Conservation (phyloP, 2,329 filamentous ascomycete genomes). For the Pseudogymnoascus sp. region DNA sequence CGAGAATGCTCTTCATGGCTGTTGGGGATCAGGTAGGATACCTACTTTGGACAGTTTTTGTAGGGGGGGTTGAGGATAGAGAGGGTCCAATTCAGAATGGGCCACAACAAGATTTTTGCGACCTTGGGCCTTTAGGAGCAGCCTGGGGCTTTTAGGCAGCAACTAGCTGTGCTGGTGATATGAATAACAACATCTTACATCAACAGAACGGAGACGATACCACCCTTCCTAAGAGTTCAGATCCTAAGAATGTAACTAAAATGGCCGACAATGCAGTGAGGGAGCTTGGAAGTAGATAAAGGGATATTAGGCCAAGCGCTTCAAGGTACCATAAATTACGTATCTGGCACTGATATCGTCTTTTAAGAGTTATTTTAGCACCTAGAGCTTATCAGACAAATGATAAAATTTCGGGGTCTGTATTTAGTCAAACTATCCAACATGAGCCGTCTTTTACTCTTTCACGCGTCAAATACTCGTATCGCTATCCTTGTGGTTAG, state of each 20-base stretch:
- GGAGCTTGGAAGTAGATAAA: too few species aligned
- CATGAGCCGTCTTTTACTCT: background rate
- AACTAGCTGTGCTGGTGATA: too few species aligned
- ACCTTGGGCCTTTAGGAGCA: background rate
- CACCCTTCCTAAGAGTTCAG: too few species aligned
- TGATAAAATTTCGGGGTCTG: background rate
- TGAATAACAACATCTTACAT: too few species aligned
- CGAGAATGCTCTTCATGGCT: slow-evolving; percentile 25
- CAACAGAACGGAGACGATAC: too few species aligned
- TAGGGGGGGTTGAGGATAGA: background rate
- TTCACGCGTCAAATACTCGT: background rate
- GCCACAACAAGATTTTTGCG: background rate
- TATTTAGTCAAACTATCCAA: background rate
- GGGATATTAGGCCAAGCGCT: background rate
- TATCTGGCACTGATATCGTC: background rate
- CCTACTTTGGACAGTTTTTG: background rate
- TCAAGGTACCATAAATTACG: background rate
- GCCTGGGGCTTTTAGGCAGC: too few species aligned
- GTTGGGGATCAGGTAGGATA: background rate
- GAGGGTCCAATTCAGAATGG: background rate
- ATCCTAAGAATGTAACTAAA: too few species aligned
- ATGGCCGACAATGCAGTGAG: too few species aligned
- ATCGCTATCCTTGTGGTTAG: background rate
- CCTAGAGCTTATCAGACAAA: background rate
- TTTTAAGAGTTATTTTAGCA: background rate